These are phyloP conservation scores for Leishmania aethiopica DNA, from an alignment of 208 protist species.

Conservation along the genomic window DNA sequence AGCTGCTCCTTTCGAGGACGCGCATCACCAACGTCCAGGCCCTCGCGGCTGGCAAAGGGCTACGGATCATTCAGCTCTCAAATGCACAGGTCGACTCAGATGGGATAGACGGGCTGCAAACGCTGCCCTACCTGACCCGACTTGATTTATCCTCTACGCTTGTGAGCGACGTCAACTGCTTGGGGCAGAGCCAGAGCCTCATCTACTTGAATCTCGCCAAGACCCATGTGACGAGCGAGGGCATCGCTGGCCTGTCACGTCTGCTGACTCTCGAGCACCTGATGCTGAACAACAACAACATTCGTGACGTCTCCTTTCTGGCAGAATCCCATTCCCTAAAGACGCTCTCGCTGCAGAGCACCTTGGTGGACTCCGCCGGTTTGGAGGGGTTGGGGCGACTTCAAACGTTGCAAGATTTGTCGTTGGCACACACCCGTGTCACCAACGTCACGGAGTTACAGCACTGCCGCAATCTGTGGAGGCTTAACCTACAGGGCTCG, in stretches of 20 bases:
- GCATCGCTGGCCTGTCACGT: slow-evolving; percentile 6
- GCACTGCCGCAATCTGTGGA: slow-evolving; percentile 12
- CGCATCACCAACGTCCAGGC: slow-evolving; percentile 16
- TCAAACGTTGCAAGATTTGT: slow-evolving; percentile 26
- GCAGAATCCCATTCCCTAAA: slow-evolving; percentile 15
- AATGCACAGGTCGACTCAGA: slow-evolving; percentile 19
- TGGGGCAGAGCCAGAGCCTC: slow-evolving; percentile 18
- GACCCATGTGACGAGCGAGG: slow-evolving; percentile 26
- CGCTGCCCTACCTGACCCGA: slow-evolving; percentile 20
- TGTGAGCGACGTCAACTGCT: slow-evolving; percentile 16
- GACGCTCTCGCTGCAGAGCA: slow-evolving; percentile 27
- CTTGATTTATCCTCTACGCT: slow-evolving; percentile 33
- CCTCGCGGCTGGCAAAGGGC: slow-evolving; percentile 4
- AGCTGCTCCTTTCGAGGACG: slow-evolving; percentile 31
- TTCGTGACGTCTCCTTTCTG: slow-evolving; percentile 20
- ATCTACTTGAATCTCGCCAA: slow-evolving; percentile 27
- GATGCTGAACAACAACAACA: slow-evolving; percentile 18
- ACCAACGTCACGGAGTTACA: slow-evolving; percentile 21
- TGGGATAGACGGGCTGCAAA: slow-evolving; percentile 22
- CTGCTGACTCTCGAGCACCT: slow-evolving; percentile 27
- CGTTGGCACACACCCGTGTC: slow-evolving; percentile 28
- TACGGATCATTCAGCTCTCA: slow-evolving; percentile 30
- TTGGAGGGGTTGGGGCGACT: slow-evolving; percentile 21
- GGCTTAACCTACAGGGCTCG: slow-evolving; percentile 24
- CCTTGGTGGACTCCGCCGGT: slow-evolving; percentile 15